These are phyloP conservation scores for Coemansia sp. DNA, from an alignment of 192 early-diverging fungal species.

Conservation along the genomic window DNA sequence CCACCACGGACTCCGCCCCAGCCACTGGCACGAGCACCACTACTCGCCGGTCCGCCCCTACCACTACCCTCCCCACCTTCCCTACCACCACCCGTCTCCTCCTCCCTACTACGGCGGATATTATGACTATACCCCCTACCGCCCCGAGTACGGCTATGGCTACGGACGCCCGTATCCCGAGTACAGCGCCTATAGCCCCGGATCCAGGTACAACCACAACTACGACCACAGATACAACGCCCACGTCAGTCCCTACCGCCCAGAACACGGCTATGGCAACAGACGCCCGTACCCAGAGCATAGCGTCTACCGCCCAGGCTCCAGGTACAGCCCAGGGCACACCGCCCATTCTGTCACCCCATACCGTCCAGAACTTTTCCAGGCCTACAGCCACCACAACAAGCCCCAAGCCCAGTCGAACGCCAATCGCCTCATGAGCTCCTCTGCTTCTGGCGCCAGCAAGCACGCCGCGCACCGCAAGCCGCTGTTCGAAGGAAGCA, in stretches of 20 bases:
- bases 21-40: slow-evolving; percentile 1
- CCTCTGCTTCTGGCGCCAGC: neutral
- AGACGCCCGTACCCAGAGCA: neutral
- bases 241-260: neutral
- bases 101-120: slow-evolving; percentile 1
- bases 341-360: neutral
- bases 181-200: neutral
- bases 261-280: neutral
- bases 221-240: neutral
- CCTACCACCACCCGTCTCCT: slow-evolving; percentile 8
- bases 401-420: too few species aligned
- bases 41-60: neutral
- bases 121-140: neutral
- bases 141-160: slow-evolving; percentile 12
- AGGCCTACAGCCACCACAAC: neutral
- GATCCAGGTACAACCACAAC: slow-evolving; percentile 2
- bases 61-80: neutral
- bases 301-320: neutral
- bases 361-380: neutral
- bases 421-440: too few species aligned
- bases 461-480: neutral
- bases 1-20: neutral
- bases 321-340: neutral
- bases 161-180: slow-evolving; percentile 12
- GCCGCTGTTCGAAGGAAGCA: neutral